Evolutionary conservation across 1,284 basidiomycete genomes (phyloP).

Genomic region (Retiboletus fuscus): DNA sequence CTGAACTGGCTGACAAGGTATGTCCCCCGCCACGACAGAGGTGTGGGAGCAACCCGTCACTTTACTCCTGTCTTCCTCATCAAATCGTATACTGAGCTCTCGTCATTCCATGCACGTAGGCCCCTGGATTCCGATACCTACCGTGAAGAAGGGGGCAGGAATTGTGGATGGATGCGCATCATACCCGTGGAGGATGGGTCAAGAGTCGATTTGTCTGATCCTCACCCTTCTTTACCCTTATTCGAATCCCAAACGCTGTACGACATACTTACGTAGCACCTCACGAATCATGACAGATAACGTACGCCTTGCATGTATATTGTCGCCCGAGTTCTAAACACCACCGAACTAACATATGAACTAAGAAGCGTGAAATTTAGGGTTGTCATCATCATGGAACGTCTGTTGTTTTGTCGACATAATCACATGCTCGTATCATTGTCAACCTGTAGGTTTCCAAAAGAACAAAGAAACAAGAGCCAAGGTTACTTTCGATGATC

Average conservation of each 20-base stretch:
- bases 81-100: not conserved
- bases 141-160: not conserved
- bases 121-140: slow-evolving; percentile 15
- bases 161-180: no score
- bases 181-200: not conserved
- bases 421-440: slow-evolving; percentile 12
- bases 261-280: no score
- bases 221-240: not conserved
- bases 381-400: not conserved
- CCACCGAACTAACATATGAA: not conserved
- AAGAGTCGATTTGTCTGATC: not conserved
- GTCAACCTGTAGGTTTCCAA: slow-evolving; percentile 6
- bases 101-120: not conserved
- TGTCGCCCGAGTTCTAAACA: not conserved
- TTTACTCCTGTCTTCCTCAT: not conserved
- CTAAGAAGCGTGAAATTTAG: not conserved
- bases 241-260: no score
- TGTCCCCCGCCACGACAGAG: not conserved
- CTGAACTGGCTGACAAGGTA: slow-evolving; percentile 48
- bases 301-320: no score
- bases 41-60: not conserved
- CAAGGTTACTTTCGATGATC: slow-evolving; percentile 29
- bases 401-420: not conserved
- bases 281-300: no score
- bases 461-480: not conserved